A percentile compares a stretch with the other conserved stretches of the same genome.
Evolutionary conservation across 129 eudicot species (phyloP).

Genomic region (Apium graveolens): DNA sequence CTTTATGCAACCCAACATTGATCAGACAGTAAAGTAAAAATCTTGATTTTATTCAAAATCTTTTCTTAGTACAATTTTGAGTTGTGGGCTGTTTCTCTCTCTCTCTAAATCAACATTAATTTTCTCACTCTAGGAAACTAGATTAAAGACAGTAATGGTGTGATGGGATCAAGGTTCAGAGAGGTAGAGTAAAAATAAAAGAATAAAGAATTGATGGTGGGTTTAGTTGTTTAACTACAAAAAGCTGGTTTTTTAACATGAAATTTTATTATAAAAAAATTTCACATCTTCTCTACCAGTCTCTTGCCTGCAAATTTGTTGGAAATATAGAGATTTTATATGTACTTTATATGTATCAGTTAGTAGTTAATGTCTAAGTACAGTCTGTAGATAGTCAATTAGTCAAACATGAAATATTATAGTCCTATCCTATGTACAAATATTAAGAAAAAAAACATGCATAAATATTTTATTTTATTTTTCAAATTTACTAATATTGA

Average conservation of each 20-base stretch:
- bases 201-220: background rate
- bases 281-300: background rate
- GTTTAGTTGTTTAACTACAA: constrained; percentile 11
- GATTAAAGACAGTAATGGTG: background rate
- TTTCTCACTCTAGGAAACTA: background rate
- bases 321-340: background rate
- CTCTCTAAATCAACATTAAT: background rate
- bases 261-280: background rate
- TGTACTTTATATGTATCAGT: background rate
- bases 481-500: too few species aligned
- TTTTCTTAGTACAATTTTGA: constrained; percentile 1
- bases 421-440: too few species aligned
- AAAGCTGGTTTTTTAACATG: constrained; percentile 4
- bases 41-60: background rate
- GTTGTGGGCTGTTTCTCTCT: background rate
- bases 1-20: constrained; percentile 2
- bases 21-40: constrained; percentile 7
- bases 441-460: too few species aligned
- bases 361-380: background rate
- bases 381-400: background rate
- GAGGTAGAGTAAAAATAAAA: background rate
- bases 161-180: constrained; percentile 6
- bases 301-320: constrained; percentile 5
- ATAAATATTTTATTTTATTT: too few species aligned
- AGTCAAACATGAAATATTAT: background rate